Percentiles rank a stretch among this genome's conserved stretches.
These are phyloP conservation scores for Exophiala aquamarina DNA, from an alignment of 2,329 filamentous ascomycete species.

Conservation along the genomic window DNA sequence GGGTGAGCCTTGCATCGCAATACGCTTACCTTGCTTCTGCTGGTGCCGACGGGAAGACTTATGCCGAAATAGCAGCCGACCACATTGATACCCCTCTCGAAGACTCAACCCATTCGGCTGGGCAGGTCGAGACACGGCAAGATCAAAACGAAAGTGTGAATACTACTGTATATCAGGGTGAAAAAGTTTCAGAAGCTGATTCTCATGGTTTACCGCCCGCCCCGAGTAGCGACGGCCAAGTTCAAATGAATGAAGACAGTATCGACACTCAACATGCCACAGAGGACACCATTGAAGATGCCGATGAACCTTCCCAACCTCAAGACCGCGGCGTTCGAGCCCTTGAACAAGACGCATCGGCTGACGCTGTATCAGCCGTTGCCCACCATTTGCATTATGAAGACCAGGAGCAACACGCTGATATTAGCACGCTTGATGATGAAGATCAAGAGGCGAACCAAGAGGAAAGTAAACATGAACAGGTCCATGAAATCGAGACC, in stretches of 20 bases:
- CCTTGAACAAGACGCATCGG: no score
- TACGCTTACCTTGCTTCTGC: conserved; percentile 53
- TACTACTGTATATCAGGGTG: neutral
- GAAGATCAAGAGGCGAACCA: conserved; percentile 4
- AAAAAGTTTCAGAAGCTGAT: no score
- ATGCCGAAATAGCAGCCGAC: conserved; percentile 46
- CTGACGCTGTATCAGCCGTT: no score
- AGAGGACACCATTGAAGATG: no score
- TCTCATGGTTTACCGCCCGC: no score
- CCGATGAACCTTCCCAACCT: no score
- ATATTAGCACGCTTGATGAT: neutral
- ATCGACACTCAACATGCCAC: no score
- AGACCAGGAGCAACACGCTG: neutral
- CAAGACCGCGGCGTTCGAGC: no score
- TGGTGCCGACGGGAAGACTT: conserved; percentile 58
- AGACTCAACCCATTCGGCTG: neutral
- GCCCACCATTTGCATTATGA: neutral
- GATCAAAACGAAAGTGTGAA: conserved; percentile 5
- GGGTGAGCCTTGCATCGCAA: conserved; percentile 54
- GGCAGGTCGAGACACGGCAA: neutral
- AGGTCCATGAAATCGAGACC: neutral
- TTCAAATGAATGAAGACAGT: no score
- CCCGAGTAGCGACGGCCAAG: no score
- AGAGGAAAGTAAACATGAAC: conserved; percentile 1
- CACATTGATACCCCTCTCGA: conserved; percentile 16